Percentiles rank a stretch among this genome's conserved stretches.
Evolutionary conservation across 2,329 filamentous ascomycete species (phyloP).

Genomic region (Ophiosphaerella herpotricha): DNA sequence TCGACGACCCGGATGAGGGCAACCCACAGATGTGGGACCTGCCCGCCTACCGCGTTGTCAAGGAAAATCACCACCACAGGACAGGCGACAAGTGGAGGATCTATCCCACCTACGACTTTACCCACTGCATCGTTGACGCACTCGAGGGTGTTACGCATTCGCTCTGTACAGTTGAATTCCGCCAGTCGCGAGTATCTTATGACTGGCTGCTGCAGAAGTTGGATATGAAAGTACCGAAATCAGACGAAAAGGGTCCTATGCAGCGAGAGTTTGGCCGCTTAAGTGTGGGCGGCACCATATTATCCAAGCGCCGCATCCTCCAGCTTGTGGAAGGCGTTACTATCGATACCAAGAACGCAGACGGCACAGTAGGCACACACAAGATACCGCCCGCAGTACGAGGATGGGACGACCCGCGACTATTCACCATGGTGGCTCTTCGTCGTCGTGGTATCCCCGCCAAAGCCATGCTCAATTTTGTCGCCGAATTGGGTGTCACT

Average conservation of each 20-base stretch:
- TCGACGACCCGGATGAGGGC: slow-evolving; percentile 63
- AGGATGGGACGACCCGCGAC: slow-evolving; percentile 87
- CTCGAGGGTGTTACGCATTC: slow-evolving; percentile 92
- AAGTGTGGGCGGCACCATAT: slow-evolving; percentile 80
- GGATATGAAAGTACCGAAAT: slow-evolving; percentile 73
- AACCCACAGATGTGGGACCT: slow-evolving; percentile 98
- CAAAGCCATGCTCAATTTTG: slow-evolving; percentile 84
- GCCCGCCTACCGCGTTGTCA: slow-evolving; percentile 83
- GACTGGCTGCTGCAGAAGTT: slow-evolving; percentile 86
- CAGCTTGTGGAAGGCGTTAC: slow-evolving; percentile 73
- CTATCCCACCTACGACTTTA: slow-evolving; percentile 94
- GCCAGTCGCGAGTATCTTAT: slow-evolving; percentile 82
- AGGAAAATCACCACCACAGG: slow-evolving; percentile 73
- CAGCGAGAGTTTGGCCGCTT: slow-evolving; percentile 82
- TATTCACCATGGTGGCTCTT: slow-evolving; percentile 85
- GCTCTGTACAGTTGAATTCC: slow-evolving; percentile 91
- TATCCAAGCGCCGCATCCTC: slow-evolving; percentile 83
- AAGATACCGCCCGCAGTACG: slow-evolving; percentile 65
- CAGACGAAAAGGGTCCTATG: slow-evolving; percentile 68
- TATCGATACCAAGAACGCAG: slow-evolving; percentile 50
- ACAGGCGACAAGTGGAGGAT: slow-evolving; percentile 87
- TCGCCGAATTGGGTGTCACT: slow-evolving; percentile 89
- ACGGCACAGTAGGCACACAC: slow-evolving; percentile 46
- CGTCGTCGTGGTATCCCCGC: slow-evolving; percentile 85
- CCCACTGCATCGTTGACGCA: slow-evolving; percentile 88